Conservation (phyloP, 2,329 filamentous ascomycete species). For the Fusarium sp. region DNA sequence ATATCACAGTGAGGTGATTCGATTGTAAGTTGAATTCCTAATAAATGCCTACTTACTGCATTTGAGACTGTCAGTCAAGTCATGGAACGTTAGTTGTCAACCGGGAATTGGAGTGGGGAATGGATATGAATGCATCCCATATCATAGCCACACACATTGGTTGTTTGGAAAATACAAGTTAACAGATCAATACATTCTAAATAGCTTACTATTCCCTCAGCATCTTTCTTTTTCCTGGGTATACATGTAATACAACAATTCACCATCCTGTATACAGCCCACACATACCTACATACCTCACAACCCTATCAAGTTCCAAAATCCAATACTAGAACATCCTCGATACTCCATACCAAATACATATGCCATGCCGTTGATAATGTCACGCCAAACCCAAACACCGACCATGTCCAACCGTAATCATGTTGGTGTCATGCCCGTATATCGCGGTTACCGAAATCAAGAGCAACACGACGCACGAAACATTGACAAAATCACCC, state of each 20-base stretch:
- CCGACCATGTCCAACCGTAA: neutral
- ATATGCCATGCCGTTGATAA: conserved; percentile 26
- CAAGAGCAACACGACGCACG: conserved; percentile 2
- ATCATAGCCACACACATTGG: neutral
- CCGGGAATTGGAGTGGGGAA: neutral
- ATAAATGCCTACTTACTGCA: neutral
- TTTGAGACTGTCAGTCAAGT: neutral
- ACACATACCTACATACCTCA: conserved; percentile 7
- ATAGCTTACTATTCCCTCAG: conserved; percentile 1
- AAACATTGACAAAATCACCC: conserved; percentile 28
- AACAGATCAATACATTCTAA: conserved; percentile 6
- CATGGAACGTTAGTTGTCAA: neutral
- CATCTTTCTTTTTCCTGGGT: conserved; percentile 20
- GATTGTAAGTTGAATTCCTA: neutral
- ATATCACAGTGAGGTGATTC: neutral
- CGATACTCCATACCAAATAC: conserved; percentile 33
- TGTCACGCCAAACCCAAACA: conserved; percentile 25
- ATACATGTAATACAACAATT: conserved; percentile 36
- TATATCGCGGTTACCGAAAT: conserved; percentile 27
- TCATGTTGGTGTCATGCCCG: conserved; percentile 21
- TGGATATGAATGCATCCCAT: too few species aligned
- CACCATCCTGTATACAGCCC: conserved; percentile 16
- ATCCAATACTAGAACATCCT: conserved; percentile 25
- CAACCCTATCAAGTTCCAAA: conserved; percentile 7
- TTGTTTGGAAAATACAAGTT: neutral